Base-by-base conservation (phyloP, 305 asterid species). In the Solanum hybrid region DNA sequence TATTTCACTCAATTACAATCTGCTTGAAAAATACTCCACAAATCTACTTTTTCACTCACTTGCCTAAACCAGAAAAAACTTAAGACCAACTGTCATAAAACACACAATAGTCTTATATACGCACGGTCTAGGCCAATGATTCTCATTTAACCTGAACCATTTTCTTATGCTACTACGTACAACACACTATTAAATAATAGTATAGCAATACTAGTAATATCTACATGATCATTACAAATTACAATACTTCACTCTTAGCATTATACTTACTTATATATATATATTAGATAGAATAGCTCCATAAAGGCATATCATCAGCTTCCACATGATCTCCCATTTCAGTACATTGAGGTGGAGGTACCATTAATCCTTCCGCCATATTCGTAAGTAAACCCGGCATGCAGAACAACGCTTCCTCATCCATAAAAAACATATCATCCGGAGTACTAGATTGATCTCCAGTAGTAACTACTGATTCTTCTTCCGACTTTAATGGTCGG, bases 331-430 rank as follows among this genome's bases (percentile, higher is more conserved):
- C 72, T 56, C 79, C 78, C 38, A 79, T 60, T 14, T 79, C 72
- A 31, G 22, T 76, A 51, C 86, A 89, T 9, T 42, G 90, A 7
- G 94, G 95, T 11, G 97, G 98, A 31, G 98, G 95, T 37, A 94
- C 36, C 98, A 96, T 95, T 93, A 96, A 29, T 37, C 97, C 98
- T 90, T 96, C 95, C 0, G 98, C 98, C 98, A 96, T 89, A 75
- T 92, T 86, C 0, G 80, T 85, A 90, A 93, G 89, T 94, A 96
- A 88, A 11, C 92, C 92, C 14, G 94, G 95, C 98, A 94, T 94
- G 19, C 93, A 96, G 35, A 92, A 94, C 72, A 91, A 40, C 29
- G 89, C 93, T 3, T 96, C 97, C 45, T 96, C 97, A 19, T 96
- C 97, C 92, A 88, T 87, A 80, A 90, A 93, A 27, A 85, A 75